Evolutionary conservation across 192 early-diverging fungal genomes (phyloP), one percentile per base, ranked within the genome.

Genomic region (Piromyces finnis): DNA sequence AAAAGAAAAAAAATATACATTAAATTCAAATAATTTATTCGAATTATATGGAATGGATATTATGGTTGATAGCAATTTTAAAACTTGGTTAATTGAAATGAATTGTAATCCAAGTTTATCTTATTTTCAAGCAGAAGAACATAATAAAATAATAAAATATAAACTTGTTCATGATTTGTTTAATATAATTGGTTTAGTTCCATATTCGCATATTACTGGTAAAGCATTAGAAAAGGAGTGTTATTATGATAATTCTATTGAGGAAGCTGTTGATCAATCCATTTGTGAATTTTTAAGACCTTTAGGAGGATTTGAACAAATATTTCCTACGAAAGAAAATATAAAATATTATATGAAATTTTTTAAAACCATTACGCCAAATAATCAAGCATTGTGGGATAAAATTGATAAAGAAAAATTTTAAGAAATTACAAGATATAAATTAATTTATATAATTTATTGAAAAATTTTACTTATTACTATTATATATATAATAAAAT

Each of bases 31-130:
- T 78, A 30, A 77, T 22, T 5, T 84, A 80, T 84, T 83, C 35
- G 83, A 83, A 26, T 30, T 83, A 28, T 83, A 84, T 84, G 83
- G 83, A 16, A 81, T 83, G 22, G 83, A 83, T 78, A 79, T 83
- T 12, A 82, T 83, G n/a, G 26, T 83, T 27, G 83, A 83, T 51
- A 32, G 27, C 13, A 11, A 78, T 12, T 77, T 83, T 22, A 83
- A 83, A 32, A 77, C 83, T 28, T 83, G 83, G 83, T 18, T 83
- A 18, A 82, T 83, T 51, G 83, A 83, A 80, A 80, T 83, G 6
- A 83, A 83, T 39, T 17, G 81, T 0, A 59, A 16, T 28, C 28
- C 80, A n/a, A n/a, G n/a, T 35, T 9, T 28, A 2, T 28, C 6
- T n/a, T 2, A 28, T 12, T 12, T 2, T 12, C 1, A 39, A n/a